These are phyloP conservation scores for Vigna mungo DNA, from an alignment of 306 rosid species.

Conservation along the genomic window DNA sequence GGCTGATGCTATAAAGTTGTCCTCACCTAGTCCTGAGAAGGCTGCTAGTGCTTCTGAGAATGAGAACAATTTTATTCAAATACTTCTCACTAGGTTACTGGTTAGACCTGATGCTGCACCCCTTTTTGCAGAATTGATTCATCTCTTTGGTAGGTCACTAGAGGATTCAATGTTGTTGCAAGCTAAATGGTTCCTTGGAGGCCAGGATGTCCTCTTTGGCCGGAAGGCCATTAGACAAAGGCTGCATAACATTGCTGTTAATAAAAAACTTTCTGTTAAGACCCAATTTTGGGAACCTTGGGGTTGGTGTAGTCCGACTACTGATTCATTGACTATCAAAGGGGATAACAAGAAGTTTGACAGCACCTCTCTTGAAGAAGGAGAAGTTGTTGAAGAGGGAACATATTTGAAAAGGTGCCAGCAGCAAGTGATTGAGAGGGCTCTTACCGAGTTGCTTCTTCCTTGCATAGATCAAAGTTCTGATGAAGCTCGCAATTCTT, in stretches of 20 bases:
- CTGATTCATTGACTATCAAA: conserved; percentile 50
- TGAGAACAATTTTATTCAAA: conserved; percentile 83
- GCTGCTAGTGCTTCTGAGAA: conserved; percentile 77
- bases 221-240: conserved; percentile 84
- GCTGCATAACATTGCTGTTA: conserved; percentile 76
- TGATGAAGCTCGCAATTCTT: conserved; percentile 82
- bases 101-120: conserved; percentile 98
- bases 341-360: conserved; percentile 45
- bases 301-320: conserved; percentile 77
- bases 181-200: conserved; percentile 92
- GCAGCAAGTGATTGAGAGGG: conserved; percentile 82
- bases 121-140: conserved; percentile 87
- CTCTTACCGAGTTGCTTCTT: conserved; percentile 77
- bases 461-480: conserved; percentile 96
- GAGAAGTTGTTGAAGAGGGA: conserved; percentile 87
- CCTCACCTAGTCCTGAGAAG: conserved; percentile 80
- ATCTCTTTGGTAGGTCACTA: conserved; percentile 85
- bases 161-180: conserved; percentile 92
- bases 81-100: conserved; percentile 82
- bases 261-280: conserved; percentile 66
- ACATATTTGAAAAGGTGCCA: conserved; percentile 55
- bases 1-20: conserved; percentile 73
- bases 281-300: conserved; percentile 80
- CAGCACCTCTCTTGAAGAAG: conserved; percentile 75
- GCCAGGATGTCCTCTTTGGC: conserved; percentile 83